Conservation (phyloP, 345 rosid species). For the Moricandia moricandioides region DNA sequence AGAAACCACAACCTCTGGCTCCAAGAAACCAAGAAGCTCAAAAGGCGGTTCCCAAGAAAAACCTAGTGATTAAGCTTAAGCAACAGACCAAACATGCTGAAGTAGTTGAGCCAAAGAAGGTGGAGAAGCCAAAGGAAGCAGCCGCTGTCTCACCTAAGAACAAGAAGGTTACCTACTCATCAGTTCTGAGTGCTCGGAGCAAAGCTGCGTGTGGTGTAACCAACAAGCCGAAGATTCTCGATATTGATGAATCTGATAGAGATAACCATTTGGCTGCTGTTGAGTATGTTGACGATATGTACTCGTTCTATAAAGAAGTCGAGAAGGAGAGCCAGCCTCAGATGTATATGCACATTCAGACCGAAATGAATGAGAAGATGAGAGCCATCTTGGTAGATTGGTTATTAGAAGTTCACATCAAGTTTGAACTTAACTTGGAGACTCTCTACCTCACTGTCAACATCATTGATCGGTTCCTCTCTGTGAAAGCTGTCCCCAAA, state of each 20-base stretch:
- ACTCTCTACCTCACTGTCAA: slow-evolving; percentile 82
- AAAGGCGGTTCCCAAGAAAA: slow-evolving; percentile 18
- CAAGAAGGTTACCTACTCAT: slow-evolving; percentile 57
- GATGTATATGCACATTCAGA: slow-evolving; percentile 69
- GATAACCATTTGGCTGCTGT: slow-evolving; percentile 65
- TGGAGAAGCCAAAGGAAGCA: not conserved
- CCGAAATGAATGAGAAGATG: slow-evolving; percentile 77
- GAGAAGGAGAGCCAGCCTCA: slow-evolving; percentile 61
- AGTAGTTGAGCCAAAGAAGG: not conserved
- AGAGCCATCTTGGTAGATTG: slow-evolving; percentile 84
- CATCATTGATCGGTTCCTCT: slow-evolving; percentile 74
- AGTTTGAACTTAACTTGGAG: slow-evolving; percentile 79
- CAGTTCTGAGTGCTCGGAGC: slow-evolving; percentile 87
- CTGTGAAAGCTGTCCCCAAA: slow-evolving; percentile 55
- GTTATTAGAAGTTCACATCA: slow-evolving; percentile 84
- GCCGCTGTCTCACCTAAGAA: slow-evolving; percentile 21
- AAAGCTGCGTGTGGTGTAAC: slow-evolving; percentile 72
- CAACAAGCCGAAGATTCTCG: slow-evolving; percentile 43
- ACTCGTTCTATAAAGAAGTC: slow-evolving; percentile 64
- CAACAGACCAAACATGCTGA: not conserved
- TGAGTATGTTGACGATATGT: slow-evolving; percentile 89
- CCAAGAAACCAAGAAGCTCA: slow-evolving; percentile 19
- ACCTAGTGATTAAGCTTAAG: not conserved
- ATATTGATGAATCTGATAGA: slow-evolving; percentile 69
- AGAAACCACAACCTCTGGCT: slow-evolving; percentile 20